Conservation (phyloP, 2,329 filamentous ascomycete genomes). For the Phyllosticta citribraziliensis region DNA sequence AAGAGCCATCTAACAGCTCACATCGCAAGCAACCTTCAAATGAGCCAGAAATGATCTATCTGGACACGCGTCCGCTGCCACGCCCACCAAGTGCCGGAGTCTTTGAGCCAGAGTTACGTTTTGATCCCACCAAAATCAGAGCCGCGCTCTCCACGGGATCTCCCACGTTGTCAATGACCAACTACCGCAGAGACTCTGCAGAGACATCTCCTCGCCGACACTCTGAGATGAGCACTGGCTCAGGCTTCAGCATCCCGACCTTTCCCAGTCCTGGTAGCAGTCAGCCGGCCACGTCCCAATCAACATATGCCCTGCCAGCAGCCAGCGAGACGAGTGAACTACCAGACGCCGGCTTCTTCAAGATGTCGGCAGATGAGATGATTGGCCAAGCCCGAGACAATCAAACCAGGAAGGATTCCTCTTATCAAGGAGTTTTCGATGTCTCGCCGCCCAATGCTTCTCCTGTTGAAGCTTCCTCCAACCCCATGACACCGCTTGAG, state of each 20-base stretch:
- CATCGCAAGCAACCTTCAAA: neutral
- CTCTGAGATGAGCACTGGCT: constrained; percentile 19
- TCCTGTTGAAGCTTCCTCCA: neutral
- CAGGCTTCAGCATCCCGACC: constrained; percentile 26
- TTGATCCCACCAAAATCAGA: constrained; percentile 23
- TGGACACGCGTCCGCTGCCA: constrained; percentile 16
- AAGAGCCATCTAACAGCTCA: constrained; percentile 20
- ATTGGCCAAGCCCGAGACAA: neutral
- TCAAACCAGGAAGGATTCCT: neutral
- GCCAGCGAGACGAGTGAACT: neutral
- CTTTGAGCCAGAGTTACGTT: constrained; percentile 27
- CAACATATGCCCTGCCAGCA: neutral
- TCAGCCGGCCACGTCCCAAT: neutral
- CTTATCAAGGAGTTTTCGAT: neutral
- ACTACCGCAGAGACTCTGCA: constrained; percentile 14
- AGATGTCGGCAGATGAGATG: neutral
- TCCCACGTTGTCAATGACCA: constrained; percentile 27
- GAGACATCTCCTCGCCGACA: constrained; percentile 10
- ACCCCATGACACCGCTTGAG: constrained; percentile 20
- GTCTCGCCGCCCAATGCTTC: neutral
- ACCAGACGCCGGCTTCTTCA: neutral
- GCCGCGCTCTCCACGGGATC: constrained; percentile 33
- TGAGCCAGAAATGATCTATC: constrained; percentile 11
- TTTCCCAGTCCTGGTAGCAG: constrained; percentile 21
- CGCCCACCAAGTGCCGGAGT: constrained; percentile 20